These are phyloP conservation scores for Solanum aculeatissimum DNA, from an alignment of 305 asterid genomes.

Conservation along the genomic window DNA sequence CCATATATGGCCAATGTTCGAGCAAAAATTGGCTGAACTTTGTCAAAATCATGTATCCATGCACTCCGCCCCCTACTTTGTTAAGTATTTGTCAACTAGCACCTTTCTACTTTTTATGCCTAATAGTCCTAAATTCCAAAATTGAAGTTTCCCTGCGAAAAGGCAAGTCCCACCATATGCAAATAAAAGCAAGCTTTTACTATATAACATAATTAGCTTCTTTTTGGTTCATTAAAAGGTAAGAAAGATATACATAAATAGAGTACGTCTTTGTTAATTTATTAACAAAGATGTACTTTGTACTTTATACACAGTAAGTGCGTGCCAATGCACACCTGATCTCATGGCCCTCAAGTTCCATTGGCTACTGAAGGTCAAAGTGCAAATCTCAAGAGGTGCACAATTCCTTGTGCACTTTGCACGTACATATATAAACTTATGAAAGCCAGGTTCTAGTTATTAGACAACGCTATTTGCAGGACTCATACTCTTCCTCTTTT, in stretches of 20 bases:
- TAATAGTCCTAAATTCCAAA: neutral
- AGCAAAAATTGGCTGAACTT: neutral
- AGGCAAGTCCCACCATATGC: neutral
- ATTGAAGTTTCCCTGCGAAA: neutral
- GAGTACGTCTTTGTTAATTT: neutral
- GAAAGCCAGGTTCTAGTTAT: neutral
- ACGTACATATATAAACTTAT: neutral
- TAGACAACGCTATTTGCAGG: neutral
- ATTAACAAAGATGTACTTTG: neutral
- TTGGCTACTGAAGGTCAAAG: neutral
- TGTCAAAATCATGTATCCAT: neutral
- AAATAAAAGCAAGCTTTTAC: neutral
- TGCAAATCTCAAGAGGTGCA: neutral
- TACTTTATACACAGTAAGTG: neutral
- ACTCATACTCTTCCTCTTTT: constrained; percentile 15
- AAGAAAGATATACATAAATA: neutral
- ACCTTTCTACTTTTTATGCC: neutral
- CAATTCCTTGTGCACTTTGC: neutral
- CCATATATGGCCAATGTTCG: neutral
- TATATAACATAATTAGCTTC: neutral
- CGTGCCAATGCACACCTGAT: neutral
- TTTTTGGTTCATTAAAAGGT: neutral
- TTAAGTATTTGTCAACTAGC: neutral
- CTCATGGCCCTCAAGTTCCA: neutral
- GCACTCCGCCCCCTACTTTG: neutral